Base-by-base conservation (phyloP, 805 yeast species). In the Yarrowia divulgata region DNA sequence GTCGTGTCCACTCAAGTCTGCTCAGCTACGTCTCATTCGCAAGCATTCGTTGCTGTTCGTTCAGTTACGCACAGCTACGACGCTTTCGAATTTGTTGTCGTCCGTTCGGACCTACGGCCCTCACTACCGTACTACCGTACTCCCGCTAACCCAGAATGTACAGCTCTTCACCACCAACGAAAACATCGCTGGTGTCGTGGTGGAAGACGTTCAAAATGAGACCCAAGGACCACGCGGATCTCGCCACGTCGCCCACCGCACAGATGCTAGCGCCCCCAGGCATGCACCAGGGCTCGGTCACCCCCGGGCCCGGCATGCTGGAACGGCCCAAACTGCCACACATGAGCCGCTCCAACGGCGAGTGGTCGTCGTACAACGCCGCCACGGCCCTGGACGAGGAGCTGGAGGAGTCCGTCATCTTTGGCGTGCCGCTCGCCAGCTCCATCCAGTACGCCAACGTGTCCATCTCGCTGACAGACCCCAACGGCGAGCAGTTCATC, bases 371-470 rank as follows among this genome's bases (percentile, higher is more conserved):
- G 18, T 45, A 45, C 68, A 63, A 49, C 48, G 37, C 68, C 8
- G 63, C 40, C 16, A 40, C 48, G 34, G 50, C 69, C 3, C 49
- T 52, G 43, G 69, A 66, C 62, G 63, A 68, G 39, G 70, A 72
- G 60, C 71, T 71, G 34, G 68, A 39, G 29, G 74, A 72, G 13
- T 72, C 75, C 32, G 77, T 84, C 74, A 87, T 95, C 69, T 90
- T 95, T 83, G 98, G 97, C 16, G 92, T 89, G 4, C 86, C 94
- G 1, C 81, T 95, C 42, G 85, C 84, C 12, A 84, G 85, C 35
- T 91, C 97, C 16, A 83, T 94, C 62, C 79, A 83, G 42, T 84
- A 88, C 70, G 97, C 98, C 0, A 88, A 88, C 70, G 97, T 93
- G 18, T 84, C 86, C 62, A 90, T 92, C 67, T 85, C 88, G 45